These are phyloP conservation scores for Lachnellula hyalina DNA, from an alignment of 2,329 filamentous ascomycete genomes.

Conservation along the genomic window DNA sequence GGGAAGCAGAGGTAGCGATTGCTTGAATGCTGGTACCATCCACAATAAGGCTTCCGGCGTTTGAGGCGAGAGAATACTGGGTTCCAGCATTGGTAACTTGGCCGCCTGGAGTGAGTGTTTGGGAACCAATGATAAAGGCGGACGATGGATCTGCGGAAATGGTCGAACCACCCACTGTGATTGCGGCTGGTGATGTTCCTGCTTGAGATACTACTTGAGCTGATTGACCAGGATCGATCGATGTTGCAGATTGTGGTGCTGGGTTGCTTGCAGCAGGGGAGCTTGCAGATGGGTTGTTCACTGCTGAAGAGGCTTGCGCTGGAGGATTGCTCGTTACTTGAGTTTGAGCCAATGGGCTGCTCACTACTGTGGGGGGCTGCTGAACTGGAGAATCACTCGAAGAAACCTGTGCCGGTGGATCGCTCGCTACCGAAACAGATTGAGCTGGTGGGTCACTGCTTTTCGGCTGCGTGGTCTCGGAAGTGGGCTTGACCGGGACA, in stretches of 20 bases:
- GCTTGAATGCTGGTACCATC: not conserved
- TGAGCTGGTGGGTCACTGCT: not conserved
- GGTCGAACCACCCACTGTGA: not conserved
- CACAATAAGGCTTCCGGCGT: not conserved
- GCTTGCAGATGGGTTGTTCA: not conserved
- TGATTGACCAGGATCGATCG: not conserved
- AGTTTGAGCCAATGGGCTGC: not conserved
- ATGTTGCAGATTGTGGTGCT: not conserved
- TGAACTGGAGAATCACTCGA: not conserved
- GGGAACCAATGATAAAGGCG: not conserved
- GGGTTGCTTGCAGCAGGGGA: not conserved
- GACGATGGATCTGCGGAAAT: not conserved
- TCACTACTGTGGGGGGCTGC: not conserved
- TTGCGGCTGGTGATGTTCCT: constrained; percentile 8
- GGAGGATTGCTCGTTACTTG: not conserved
- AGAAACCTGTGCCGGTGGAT: not conserved
- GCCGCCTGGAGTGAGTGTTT: not conserved
- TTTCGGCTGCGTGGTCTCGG: not conserved
- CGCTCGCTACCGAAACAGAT: not conserved
- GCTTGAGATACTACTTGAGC: not conserved
- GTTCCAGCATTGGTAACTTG: not conserved
- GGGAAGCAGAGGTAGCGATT: too few species aligned
- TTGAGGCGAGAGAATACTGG: not conserved
- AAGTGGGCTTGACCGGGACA: not conserved
- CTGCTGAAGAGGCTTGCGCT: not conserved